Conservation (phyloP, 306 rosid genomes). For the Trifolium pratense region DNA sequence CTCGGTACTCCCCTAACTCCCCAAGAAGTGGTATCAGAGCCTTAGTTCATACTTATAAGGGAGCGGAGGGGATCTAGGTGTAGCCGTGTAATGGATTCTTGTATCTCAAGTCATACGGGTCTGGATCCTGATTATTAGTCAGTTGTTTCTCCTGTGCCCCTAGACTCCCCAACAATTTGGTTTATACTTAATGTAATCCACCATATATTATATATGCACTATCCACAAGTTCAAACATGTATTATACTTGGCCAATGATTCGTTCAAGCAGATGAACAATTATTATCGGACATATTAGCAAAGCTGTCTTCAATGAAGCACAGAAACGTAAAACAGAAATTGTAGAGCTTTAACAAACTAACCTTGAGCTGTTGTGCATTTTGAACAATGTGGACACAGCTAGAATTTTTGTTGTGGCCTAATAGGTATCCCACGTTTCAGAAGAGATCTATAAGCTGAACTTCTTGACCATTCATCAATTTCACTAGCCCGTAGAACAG, state of each 20-base stretch:
- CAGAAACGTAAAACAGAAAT: conserved; percentile 26
- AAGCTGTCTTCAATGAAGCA: conserved; percentile 1
- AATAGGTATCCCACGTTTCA: conserved; percentile 61
- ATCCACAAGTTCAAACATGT: background rate
- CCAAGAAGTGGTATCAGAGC: background rate
- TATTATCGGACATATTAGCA: conserved; percentile 10
- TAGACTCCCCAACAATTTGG: background rate
- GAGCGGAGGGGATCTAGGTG: too few relatives aligned
- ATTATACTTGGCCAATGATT: background rate
- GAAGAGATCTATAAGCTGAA: conserved; percentile 62
- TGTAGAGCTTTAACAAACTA: conserved; percentile 31
- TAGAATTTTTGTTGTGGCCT: conserved; percentile 46
- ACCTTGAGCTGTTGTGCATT: conserved; percentile 36
- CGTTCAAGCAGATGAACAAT: background rate
- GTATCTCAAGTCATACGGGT: background rate
- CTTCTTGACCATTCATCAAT: conserved; percentile 95
- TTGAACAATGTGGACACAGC: conserved; percentile 36
- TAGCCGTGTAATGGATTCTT: too few relatives aligned
- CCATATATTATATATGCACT: background rate
- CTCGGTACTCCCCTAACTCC: background rate
- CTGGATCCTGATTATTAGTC: background rate
- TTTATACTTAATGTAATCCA: background rate
- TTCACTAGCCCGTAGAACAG: conserved; percentile 93
- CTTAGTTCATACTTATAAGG: background rate
- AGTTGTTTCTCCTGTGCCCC: background rate